Evolutionary conservation across 2,329 filamentous ascomycete genomes (phyloP), one percentile per base, ranked within the genome.

Genomic region (Cladophialophora psammophila): DNA sequence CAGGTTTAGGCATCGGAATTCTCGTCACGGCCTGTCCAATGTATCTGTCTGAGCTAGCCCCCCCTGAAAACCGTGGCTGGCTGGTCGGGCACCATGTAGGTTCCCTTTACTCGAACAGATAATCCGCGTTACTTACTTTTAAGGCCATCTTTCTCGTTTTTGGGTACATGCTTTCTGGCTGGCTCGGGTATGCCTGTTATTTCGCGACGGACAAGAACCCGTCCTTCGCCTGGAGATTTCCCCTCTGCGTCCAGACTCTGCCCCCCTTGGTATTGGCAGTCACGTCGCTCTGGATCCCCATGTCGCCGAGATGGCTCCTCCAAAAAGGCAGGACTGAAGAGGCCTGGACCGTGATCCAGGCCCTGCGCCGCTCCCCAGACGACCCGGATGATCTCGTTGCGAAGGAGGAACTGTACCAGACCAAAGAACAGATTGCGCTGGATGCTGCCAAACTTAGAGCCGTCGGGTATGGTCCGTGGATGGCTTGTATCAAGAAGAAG

Each of bases 401-500:
- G 18, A 72, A 76, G 12, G 76, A 79, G 38, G 78, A 79, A 57
- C 82, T 84, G 66, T 78, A 78, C 68, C 76, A 80, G 64, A 71
- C 67, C 32, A 68, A 68, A 48, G 68, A 68, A 40, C 71, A 72
- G 55, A 54, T 72, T 10, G 67, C 67, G 3, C 62, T 72, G 13
- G 70, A 72, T 36, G 70, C 72, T 6, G 72, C 69, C 18, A 71
- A 80, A 68, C 75, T 84, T 31, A 74, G 78, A 34, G 73, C 73
- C 0, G 77, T 79, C 7, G 79, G 80, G 0, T 74, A 77, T n/a
- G 79, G 73, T 0, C 78, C 80, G 0, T 84, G 81, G 81, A 79
- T 73, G 42, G 82, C 82, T 0, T 77, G 83, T 0, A n/a, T 82
- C 26, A 80, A 78, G 71, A 84, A 82, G 72, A 79, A 78, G 65